Evolutionary conservation across 2,329 filamentous ascomycete genomes (phyloP), one percentile per base, ranked within the genome.

Genomic region (Tolypocladium album): DNA sequence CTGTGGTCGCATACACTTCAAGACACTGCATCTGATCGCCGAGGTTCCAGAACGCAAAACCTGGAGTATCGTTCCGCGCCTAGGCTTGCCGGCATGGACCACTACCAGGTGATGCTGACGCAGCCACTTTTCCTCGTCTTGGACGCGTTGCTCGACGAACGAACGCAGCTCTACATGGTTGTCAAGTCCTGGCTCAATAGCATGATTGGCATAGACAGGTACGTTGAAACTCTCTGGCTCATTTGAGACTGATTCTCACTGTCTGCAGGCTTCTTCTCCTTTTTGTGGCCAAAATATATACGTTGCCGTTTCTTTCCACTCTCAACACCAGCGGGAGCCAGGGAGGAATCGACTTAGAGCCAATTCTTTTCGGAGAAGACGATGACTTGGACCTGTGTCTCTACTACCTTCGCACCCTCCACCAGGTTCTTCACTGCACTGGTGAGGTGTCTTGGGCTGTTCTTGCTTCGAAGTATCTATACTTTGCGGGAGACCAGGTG

Each of bases 1-100:
- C 74, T 96, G 4, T 96, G 92, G 91, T 87, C 86, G n/a, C 90
- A 95, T 69, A 90, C 82, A 24, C 71, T 88, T 36, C 84, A 87
- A 68, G 85, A 86, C 62, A 82, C 79, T 67, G 74, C 77, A 22
- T 73, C 78, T 13, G 82, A 84, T 59, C 75, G 81, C n/a, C 75
- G 80, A 61, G 73, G 76, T 7, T 75, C 80, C 7, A 82, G 78
- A 64, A 73, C 75, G 1, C 76, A 76, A 6, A 39, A 72, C 64
- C 59, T 71, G 62, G 64, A 77, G 70, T 55, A 62, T 64, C 63
- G 72, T 66, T 59, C 64, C n/a, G 63, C 64, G 4, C 72, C 73
- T 17, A 77, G 81, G 34, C 76, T 82, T 64, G 81, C 73, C 9
- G 84, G 84, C 8, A 78, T 78, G 68, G 83, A 84, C 36, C 79